phyloP scores from a whole-genome alignment of 768 basidiomycete genomes.

The Phylloporus sp. region DNA sequence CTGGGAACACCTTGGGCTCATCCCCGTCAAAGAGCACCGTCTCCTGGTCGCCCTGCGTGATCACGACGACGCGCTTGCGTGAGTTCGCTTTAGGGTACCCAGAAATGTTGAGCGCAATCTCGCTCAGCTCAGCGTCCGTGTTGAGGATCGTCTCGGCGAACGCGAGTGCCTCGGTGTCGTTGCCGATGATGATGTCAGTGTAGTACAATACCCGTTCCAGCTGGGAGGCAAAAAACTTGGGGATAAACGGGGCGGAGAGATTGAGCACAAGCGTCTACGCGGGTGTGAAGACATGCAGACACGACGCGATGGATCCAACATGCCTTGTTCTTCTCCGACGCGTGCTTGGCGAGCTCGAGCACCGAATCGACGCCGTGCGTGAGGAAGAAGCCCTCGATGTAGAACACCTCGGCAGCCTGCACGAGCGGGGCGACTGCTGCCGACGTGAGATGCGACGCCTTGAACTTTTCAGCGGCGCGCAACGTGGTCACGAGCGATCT shows the following conservation, averaged over 20 bases:
- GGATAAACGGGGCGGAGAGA: slow-evolving; percentile 96
- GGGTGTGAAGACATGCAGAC: neutral
- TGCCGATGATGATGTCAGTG: slow-evolving; percentile 91
- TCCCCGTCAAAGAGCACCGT: slow-evolving; percentile 71
- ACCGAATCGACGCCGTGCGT: slow-evolving; percentile 82
- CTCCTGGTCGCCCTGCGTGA: slow-evolving; percentile 84
- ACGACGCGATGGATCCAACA: neutral
- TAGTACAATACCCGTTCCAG: slow-evolving; percentile 78
- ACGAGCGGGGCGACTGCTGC: slow-evolving; percentile 72
- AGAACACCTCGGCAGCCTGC: slow-evolving; percentile 79
- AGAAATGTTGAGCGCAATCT: slow-evolving; percentile 47
- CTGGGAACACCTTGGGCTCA: slow-evolving; percentile 50
- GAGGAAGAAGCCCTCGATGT: slow-evolving; percentile 96
- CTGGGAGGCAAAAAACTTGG: slow-evolving; percentile 85
- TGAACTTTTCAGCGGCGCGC: slow-evolving; percentile 87
- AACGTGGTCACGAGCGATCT: slow-evolving; percentile 93
- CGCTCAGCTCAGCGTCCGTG: neutral
- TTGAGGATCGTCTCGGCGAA: slow-evolving; percentile 71
- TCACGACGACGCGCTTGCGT: slow-evolving; percentile 76
- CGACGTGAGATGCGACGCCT: slow-evolving; percentile 72
- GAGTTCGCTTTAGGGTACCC: slow-evolving; percentile 70
- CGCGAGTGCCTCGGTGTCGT: slow-evolving; percentile 89
- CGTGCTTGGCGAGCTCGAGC: slow-evolving; percentile 72
- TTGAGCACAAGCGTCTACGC: slow-evolving; percentile 82
- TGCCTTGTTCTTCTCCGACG: slow-evolving; percentile 74